Base-by-base conservation (phyloP, 495 filamentous ascomycete genomes). In the Cudoniella acicularis region DNA sequence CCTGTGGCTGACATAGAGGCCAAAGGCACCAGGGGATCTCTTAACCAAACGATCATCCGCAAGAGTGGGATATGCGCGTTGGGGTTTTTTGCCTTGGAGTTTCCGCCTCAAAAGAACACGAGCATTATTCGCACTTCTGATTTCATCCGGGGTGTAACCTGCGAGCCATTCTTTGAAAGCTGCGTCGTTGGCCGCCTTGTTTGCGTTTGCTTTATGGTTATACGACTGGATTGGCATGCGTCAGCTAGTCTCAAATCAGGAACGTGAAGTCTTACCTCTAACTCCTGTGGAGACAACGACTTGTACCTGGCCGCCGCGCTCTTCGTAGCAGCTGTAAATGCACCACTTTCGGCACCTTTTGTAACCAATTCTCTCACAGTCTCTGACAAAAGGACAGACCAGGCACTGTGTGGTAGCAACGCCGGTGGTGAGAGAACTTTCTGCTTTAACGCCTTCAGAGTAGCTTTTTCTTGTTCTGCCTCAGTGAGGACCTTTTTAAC, bases 101-200 rank as follows among this genome's bases (percentile, higher is more conserved):
- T 68, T 68, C 3, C 49, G 64, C 3, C 43, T 60, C 11, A 90
- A 72, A 0, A 43, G 20, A 3, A 21, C 57, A 17, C 87, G 80
- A 8, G 87, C 87, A 11, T 20, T 53, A 61, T 90, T 90, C 49
- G 87, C 87, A 10, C 73, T 49, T 27, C 71, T 69, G 56, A 90
- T 87, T 64, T 84, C 64, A 1, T 76, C 68, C 3, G 83, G 81
- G 6, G 83, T 81, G 61, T 86, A 70, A 0, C 70, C 69, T 25
- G 80, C 65, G 20, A 89, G 63, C 81, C 81, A 90, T 50, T 73
- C 52, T 4, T 75, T 71, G 54, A 76, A 79, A 0, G 64, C 67
- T 21, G 71, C 69, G 13, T 65, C 57, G 40, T 75, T 76, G 4
- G 67, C 65, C 24, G 73, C 72, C 21, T 65, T 75, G 52, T 77